These are phyloP conservation scores for Phragmites australis DNA, from an alignment of 176 grass and related monocot genomes.

Conservation along the genomic window DNA sequence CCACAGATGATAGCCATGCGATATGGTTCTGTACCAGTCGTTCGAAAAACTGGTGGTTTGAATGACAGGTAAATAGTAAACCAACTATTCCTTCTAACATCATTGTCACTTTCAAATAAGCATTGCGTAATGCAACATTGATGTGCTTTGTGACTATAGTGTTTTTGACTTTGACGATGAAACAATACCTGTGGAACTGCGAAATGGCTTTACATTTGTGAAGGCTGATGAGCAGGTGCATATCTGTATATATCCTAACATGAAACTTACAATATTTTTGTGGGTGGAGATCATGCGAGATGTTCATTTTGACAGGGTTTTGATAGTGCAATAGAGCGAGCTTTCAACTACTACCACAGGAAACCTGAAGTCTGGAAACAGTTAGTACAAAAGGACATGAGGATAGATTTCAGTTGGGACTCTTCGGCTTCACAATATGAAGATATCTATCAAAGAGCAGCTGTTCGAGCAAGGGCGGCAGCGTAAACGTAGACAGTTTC, in stretches of 20 bases:
- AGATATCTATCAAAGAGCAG: conserved; percentile 73
- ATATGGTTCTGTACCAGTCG: conserved; percentile 92
- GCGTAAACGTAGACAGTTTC: conserved; percentile 30
- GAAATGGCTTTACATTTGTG: conserved; percentile 90
- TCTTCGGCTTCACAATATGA: conserved; percentile 75
- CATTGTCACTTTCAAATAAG: conserved; percentile 1
- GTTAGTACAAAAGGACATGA: conserved; percentile 78
- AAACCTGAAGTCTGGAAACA: conserved; percentile 76
- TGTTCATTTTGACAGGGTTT: conserved; percentile 58
- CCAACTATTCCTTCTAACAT: neutral
- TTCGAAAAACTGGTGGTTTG: conserved; percentile 88
- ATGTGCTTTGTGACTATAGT: conserved; percentile 52
- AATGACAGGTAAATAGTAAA: conserved; percentile 75
- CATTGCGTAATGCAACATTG: neutral
- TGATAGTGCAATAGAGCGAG: conserved; percentile 66
- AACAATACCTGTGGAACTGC: conserved; percentile 57
- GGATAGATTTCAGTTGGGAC: conserved; percentile 92
- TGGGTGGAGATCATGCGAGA: neutral
- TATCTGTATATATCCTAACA: neutral
- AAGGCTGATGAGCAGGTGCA: conserved; percentile 79
- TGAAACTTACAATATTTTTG: neutral
- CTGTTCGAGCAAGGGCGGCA: conserved; percentile 60
- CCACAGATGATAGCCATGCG: conserved; percentile 94
- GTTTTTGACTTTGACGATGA: conserved; percentile 84
- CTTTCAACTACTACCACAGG: conserved; percentile 75